A percentile compares a stretch with the other conserved stretches of the same genome.
Evolutionary conservation across 2,329 filamentous ascomycete genomes (phyloP).

Genomic region (Neoscytalidium dimidiatum): DNA sequence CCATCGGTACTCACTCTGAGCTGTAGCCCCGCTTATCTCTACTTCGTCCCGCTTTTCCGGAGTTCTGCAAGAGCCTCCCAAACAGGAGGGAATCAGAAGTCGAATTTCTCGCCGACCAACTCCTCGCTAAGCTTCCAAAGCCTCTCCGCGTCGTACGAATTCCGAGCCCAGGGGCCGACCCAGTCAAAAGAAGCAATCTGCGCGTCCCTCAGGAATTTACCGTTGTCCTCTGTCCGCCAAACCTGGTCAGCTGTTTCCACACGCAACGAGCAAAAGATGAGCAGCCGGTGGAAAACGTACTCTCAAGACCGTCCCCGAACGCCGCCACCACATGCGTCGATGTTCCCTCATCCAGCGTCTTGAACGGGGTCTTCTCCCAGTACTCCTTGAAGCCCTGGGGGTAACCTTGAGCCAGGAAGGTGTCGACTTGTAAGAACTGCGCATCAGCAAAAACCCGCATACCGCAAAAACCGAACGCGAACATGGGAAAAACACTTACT

Average conservation of each 20-base stretch:
- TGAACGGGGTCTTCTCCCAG: constrained; percentile 20
- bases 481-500: constrained; percentile 18
- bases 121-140: constrained; percentile 37
- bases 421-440: constrained; percentile 20
- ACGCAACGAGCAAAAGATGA: too few relatives aligned
- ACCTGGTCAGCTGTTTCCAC: not conserved
- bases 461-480: not conserved
- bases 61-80: too few relatives aligned
- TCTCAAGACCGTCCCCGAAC: constrained; percentile 30
- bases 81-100: not conserved
- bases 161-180: constrained; percentile 26
- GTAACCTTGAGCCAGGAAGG: constrained; percentile 28
- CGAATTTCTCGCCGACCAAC: constrained; percentile 32
- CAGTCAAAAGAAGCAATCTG: constrained; percentile 24
- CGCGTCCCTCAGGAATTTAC: constrained; percentile 30
- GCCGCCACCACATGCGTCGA: constrained; percentile 35
- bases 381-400: constrained; percentile 17
- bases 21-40: not conserved
- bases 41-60: not conserved
- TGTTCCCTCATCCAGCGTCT: constrained; percentile 31
- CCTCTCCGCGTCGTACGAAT: constrained; percentile 29
- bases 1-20: too few relatives aligned
- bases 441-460: not conserved
- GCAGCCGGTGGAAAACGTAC: not conserved
- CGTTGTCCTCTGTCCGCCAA: constrained; percentile 24